phyloP scores from a whole-genome alignment of 2,329 filamentous ascomycete species.

The Fusarium pseudoanthophilum region DNA sequence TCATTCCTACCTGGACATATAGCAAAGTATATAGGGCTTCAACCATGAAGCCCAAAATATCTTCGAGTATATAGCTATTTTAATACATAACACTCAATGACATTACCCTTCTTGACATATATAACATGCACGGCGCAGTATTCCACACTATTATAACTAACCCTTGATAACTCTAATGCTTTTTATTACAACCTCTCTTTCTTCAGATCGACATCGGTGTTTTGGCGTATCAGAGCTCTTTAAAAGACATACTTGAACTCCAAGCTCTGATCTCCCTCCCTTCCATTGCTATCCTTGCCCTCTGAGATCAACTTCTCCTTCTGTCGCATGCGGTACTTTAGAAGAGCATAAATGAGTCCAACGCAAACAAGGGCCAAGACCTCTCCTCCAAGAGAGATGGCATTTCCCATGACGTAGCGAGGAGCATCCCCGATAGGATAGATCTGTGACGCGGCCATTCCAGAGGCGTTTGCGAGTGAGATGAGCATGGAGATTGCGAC shows the following conservation, averaged over 20 bases:
- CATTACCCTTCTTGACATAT: background rate
- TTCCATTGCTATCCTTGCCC: slow-evolving; percentile 36
- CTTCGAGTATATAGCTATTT: background rate
- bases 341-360: slow-evolving; percentile 41
- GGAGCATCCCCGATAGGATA: slow-evolving; percentile 46
- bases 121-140: background rate
- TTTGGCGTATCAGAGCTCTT: background rate
- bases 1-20: background rate
- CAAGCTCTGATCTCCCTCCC: slow-evolving; percentile 25
- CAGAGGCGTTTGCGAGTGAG: slow-evolving; percentile 60
- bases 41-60: fast-evolving
- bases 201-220: fast-evolving
- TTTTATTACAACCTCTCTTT: fast-evolving
- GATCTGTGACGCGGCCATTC: slow-evolving; percentile 60
- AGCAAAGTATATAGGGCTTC: background rate
- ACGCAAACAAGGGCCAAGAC: slow-evolving; percentile 42
- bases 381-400: slow-evolving; percentile 45
- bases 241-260: slow-evolving; percentile 45
- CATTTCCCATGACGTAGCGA: slow-evolving; percentile 46
- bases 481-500: slow-evolving; percentile 58
- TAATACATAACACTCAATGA: background rate
- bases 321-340: slow-evolving; percentile 44
- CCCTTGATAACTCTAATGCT: background rate
- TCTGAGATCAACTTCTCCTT: slow-evolving; percentile 41
- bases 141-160: fast-evolving